phyloP scores from a whole-genome alignment of 2,329 filamentous ascomycete species.

The Septoria linicola region DNA sequence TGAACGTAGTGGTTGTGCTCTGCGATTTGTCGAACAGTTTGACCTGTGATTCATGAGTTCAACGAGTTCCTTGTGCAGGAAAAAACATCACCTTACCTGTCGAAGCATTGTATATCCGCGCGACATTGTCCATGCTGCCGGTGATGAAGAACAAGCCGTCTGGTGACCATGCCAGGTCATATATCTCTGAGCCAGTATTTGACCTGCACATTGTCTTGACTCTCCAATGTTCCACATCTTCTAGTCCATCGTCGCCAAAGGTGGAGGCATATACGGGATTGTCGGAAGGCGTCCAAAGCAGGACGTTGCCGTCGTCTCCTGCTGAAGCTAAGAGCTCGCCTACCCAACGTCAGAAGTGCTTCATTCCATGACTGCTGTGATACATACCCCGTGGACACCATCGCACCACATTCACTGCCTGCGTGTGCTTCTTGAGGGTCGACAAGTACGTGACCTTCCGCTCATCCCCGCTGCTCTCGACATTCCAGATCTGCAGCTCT shows the following conservation, averaged over 20 bases:
- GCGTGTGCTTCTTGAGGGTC: slow-evolving; percentile 88
- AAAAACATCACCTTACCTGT: slow-evolving; percentile 59
- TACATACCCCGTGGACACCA: slow-evolving; percentile 85
- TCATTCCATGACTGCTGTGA: background rate
- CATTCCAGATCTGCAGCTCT: slow-evolving; percentile 73
- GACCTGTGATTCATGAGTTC: slow-evolving; percentile 45
- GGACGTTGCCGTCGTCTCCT: slow-evolving; percentile 94
- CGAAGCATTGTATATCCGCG: slow-evolving; percentile 91
- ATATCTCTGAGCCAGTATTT: slow-evolving; percentile 84
- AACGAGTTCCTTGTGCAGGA: background rate
- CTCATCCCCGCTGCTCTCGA: slow-evolving; percentile 81
- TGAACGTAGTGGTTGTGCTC: slow-evolving; percentile 99
- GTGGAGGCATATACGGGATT: slow-evolving; percentile 59
- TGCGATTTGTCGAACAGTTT: slow-evolving; percentile 85
- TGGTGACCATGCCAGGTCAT: slow-evolving; percentile 98
- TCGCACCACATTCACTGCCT: slow-evolving; percentile 95
- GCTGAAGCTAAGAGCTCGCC: slow-evolving; percentile 92
- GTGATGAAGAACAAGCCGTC: slow-evolving; percentile 95
- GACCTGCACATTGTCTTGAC: slow-evolving; percentile 98
- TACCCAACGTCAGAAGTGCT: slow-evolving; percentile 40
- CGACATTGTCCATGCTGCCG: slow-evolving; percentile 98
- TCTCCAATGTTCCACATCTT: slow-evolving; percentile 96
- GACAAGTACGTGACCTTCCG: slow-evolving; percentile 88
- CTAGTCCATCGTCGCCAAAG: slow-evolving; percentile 79
- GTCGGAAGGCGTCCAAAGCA: slow-evolving; percentile 92